Conservation (phyloP, 805 yeast species). For the Kazachstania taianensis region DNA sequence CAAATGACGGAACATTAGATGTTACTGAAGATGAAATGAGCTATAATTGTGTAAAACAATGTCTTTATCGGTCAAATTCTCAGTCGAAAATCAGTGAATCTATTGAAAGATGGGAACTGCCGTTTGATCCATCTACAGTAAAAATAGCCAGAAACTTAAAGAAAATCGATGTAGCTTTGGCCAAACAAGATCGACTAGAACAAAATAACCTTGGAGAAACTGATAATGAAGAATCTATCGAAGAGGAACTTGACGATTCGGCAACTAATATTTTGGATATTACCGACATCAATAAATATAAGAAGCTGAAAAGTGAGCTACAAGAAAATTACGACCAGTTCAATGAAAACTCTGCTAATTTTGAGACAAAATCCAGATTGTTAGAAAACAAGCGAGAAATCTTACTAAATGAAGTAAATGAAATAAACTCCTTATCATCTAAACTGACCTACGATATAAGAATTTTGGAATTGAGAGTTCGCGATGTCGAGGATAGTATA, state of each 20-base stretch:
- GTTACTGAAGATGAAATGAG: neutral
- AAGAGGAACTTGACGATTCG: neutral
- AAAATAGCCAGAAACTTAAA: slow-evolving; percentile 24
- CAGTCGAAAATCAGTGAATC: slow-evolving; percentile 19
- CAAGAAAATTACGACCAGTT: slow-evolving; percentile 1
- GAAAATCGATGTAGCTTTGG: slow-evolving; percentile 10
- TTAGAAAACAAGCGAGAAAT: slow-evolving; percentile 25
- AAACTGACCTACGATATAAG: slow-evolving; percentile 58
- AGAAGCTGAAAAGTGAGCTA: neutral
- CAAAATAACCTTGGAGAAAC: slow-evolving; percentile 6
- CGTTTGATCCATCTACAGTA: slow-evolving; percentile 26
- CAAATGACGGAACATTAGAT: slow-evolving; percentile 7
- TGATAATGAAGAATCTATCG: too few relatives aligned
- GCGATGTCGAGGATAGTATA: slow-evolving; percentile 59
- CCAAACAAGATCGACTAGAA: slow-evolving; percentile 7
- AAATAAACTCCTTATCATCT: slow-evolving; percentile 47
- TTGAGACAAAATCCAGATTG: slow-evolving; percentile 14
- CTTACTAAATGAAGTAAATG: slow-evolving; percentile 34
- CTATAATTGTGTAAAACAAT: neutral
- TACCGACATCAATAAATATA: neutral
- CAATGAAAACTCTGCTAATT: slow-evolving; percentile 11
- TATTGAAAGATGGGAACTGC: slow-evolving; percentile 21
- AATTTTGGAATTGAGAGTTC: slow-evolving; percentile 46
- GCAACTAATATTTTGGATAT: neutral
- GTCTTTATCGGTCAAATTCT: slow-evolving; percentile 17